Evolutionary conservation across 169 alveolate genomes (phyloP).

Genomic region (Plasmodium cynomolgi): DNA sequence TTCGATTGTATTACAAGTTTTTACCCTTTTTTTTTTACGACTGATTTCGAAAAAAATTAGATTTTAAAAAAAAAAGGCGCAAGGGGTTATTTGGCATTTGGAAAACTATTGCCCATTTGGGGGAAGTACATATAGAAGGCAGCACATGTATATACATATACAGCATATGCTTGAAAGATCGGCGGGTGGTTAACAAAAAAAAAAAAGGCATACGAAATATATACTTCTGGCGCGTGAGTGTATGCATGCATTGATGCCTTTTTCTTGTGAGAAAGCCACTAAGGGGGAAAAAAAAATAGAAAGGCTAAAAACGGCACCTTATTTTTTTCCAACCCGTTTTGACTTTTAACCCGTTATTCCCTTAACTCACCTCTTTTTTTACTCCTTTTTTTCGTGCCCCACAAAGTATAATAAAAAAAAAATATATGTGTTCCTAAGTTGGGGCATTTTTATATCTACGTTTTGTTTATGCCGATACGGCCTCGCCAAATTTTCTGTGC

Average conservation of each 20-base stretch:
- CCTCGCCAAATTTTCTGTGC: not conserved
- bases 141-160: not conserved
- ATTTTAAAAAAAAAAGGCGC: not conserved
- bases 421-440: not conserved
- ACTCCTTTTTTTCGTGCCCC: not conserved
- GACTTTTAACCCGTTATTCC: not conserved
- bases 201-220: not conserved
- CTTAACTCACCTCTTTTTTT: not conserved
- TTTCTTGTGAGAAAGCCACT: not conserved
- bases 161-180: not conserved
- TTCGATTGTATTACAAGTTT: not conserved
- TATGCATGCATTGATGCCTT: not conserved
- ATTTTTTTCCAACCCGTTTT: not conserved
- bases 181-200: not conserved
- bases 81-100: not conserved
- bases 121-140: not conserved
- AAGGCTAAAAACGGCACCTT: not conserved
- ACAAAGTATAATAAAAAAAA: not conserved
- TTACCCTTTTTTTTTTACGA: not conserved
- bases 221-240: too few relatives aligned
- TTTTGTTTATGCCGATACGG: not conserved
- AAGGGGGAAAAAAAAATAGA: not conserved
- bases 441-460: not conserved
- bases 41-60: not conserved
- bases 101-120: not conserved